phyloP scores from a whole-genome alignment of 805 yeast genomes.

The Teunomyces stri region DNA sequence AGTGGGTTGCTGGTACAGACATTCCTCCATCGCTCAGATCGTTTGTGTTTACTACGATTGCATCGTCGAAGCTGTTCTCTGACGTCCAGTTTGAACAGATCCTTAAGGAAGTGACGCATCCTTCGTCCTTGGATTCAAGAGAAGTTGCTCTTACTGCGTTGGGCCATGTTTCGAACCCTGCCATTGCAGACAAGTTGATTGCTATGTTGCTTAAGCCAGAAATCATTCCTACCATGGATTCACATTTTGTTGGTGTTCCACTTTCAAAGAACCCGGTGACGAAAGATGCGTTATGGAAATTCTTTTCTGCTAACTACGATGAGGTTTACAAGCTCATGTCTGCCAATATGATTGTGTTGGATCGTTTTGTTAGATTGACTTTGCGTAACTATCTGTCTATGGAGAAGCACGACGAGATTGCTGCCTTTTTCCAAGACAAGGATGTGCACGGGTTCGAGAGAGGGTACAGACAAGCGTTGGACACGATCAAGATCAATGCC shows the following conservation, averaged over 20 bases:
- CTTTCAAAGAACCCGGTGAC: conserved; percentile 47
- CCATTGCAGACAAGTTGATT: conserved; percentile 39
- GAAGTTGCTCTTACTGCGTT: conserved; percentile 58
- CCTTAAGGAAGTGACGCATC: conserved; percentile 45
- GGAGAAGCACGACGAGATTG: conserved; percentile 35
- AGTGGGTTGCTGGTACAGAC: conserved; percentile 20
- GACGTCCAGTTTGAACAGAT: conserved; percentile 38
- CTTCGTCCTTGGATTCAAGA: conserved; percentile 55
- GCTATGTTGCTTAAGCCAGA: conserved; percentile 39
- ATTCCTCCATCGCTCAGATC: conserved; percentile 46
- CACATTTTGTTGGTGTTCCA: conserved; percentile 48
- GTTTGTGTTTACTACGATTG: conserved; percentile 44
- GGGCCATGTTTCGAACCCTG: conserved; percentile 43
- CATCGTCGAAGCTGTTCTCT: conserved; percentile 32
- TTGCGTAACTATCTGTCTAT: conserved; percentile 38
- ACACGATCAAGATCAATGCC: conserved; percentile 48
- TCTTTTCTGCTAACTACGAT: conserved; percentile 47
- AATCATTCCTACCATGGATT: conserved; percentile 56
- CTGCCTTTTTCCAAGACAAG: conserved; percentile 42
- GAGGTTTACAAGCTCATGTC: conserved; percentile 43
- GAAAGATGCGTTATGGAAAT: conserved; percentile 48
- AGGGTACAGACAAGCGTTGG: conserved; percentile 55
- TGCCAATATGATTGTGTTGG: conserved; percentile 50
- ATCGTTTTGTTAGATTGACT: conserved; percentile 42
- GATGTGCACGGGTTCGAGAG: conserved; percentile 57